A percentile compares a stretch with the other conserved stretches of the same genome.
phyloP scores from a whole-genome alignment of 2,329 filamentous ascomycete genomes.

The Boeremia lycopersici region DNA sequence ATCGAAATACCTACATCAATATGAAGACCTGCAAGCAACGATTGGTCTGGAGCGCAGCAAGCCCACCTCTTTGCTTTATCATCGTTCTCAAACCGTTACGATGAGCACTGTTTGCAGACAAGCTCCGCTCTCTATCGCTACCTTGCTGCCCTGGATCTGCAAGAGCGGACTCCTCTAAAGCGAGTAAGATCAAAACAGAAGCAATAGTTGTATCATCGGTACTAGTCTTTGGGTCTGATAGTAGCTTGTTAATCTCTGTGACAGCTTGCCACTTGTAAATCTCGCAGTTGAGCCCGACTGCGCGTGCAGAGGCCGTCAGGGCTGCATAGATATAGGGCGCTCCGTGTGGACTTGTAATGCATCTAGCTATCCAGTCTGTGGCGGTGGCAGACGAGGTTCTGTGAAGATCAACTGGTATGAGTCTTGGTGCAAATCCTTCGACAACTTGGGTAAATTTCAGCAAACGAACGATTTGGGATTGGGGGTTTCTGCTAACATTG shows the following conservation, averaged over 20 bases:
- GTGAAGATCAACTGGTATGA: conserved; percentile 39
- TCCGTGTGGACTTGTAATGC: conserved; percentile 30
- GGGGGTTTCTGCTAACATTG: conserved; percentile 32
- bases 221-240: conserved; percentile 28
- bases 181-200: conserved; percentile 41
- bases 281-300: conserved; percentile 26
- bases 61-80: conserved; percentile 44
- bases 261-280: conserved; percentile 38
- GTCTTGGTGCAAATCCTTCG: conserved; percentile 22
- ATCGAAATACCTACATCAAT: conserved; percentile 33
- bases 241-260: conserved; percentile 34
- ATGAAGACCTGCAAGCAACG: conserved; percentile 41
- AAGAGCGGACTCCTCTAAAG: conserved; percentile 39
- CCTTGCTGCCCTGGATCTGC: conserved; percentile 22
- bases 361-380: conserved; percentile 33
- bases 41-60: conserved; percentile 34
- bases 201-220: conserved; percentile 42
- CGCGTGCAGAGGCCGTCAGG: conserved; percentile 30
- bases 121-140: conserved; percentile 26
- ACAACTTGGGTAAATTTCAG: conserved; percentile 27
- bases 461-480: neutral
- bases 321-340: conserved; percentile 40
- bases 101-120: conserved; percentile 32
- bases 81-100: conserved; percentile 39
- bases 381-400: conserved; percentile 25